phyloP scores from a whole-genome alignment of 2,329 filamentous ascomycete genomes.

The Colletotrichum endophyticum region DNA sequence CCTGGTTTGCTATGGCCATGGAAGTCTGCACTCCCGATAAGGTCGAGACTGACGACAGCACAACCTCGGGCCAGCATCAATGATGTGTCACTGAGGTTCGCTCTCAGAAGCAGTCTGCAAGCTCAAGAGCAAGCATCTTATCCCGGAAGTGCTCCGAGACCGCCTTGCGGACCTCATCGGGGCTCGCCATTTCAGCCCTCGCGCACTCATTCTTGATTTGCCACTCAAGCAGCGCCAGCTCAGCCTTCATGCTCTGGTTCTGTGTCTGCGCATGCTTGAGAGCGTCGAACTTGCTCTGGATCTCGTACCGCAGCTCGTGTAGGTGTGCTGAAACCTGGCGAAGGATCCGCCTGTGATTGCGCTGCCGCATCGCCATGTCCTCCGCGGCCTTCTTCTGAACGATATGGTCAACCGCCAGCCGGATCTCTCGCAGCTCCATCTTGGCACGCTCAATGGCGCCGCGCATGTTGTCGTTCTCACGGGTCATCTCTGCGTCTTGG shows the following conservation, averaged over 20 bases:
- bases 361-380: conserved; percentile 17
- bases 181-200: conserved; percentile 8
- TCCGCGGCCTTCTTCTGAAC: conserved; percentile 15
- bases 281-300: conserved; percentile 19
- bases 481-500: neutral
- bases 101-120: conserved; percentile 2
- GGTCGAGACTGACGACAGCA: neutral
- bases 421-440: conserved; percentile 14
- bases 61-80: neutral
- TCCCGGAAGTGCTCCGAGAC: conserved; percentile 17
- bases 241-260: conserved; percentile 14
- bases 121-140: conserved; percentile 4
- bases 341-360: conserved; percentile 26
- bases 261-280: conserved; percentile 5
- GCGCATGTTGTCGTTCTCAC: conserved; percentile 7
- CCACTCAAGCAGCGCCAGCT: neutral
- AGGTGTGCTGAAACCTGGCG: conserved; percentile 30
- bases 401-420: conserved; percentile 19
- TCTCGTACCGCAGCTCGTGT: conserved; percentile 22
- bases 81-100: neutral
- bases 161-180: conserved; percentile 16
- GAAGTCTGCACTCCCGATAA: neutral
- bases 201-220: conserved; percentile 11
- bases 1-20: neutral
- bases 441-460: neutral